Conservation (phyloP, 1,139 yeast genomes). For the Wickerhamiella infanticola region DNA sequence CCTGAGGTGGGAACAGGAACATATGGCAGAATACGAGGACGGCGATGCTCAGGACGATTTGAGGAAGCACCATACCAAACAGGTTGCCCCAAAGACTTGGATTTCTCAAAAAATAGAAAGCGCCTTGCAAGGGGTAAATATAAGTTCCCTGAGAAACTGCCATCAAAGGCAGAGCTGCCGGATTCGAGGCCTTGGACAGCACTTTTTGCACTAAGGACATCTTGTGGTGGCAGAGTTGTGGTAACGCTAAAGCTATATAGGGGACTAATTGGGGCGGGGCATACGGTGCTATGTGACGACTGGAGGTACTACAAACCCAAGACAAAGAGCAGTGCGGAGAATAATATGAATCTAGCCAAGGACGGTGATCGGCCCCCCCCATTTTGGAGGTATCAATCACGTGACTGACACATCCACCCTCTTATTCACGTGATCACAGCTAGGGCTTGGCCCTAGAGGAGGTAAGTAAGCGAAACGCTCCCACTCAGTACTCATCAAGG, state of each 20-base stretch:
- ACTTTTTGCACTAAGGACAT: background rate
- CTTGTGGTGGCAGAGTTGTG: background rate
- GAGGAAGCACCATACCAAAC: conserved; percentile 35
- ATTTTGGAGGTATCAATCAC: too few species aligned
- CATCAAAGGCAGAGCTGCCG: conserved; percentile 10
- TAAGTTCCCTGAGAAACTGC: conserved; percentile 22
- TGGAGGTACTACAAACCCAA: too few species aligned
- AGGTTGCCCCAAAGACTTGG: conserved; percentile 40
- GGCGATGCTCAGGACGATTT: conserved; percentile 30
- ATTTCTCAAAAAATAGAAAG: conserved; percentile 30
- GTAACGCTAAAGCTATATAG: background rate
- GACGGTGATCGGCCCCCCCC: too few species aligned
- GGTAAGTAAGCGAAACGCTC: background rate
- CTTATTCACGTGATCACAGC: background rate
- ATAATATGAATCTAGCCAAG: too few species aligned
- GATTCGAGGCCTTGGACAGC: conserved; percentile 1
- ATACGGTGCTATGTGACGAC: too few species aligned
- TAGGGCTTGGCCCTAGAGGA: background rate
- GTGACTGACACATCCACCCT: too few species aligned
- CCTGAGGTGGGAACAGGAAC: conserved; percentile 35
- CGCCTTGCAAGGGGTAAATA: conserved; percentile 27
- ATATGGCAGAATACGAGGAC: conserved; percentile 31
- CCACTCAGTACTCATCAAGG: conserved; percentile 9
- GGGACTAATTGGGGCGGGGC: too few species aligned
- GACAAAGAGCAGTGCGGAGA: too few species aligned